Base-by-base conservation (phyloP, 768 basidiomycete genomes). In the Macrolepiota albuminosa region DNA sequence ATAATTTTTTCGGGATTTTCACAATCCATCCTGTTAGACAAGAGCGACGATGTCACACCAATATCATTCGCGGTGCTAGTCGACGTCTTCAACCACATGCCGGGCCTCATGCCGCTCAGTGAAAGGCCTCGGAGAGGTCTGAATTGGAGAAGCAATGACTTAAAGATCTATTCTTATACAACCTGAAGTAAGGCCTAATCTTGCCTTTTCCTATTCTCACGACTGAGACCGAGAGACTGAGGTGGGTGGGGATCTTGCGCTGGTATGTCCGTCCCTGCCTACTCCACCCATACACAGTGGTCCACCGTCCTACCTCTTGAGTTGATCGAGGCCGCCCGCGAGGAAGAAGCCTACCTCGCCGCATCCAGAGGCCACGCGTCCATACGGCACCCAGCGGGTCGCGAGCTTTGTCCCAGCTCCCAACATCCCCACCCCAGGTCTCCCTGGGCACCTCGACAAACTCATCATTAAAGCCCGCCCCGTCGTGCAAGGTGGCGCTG, bases 391-490 rank as follows among this genome's bases (percentile, higher is more conserved):
- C 57, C 54, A 70, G 57, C 21, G 69, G 33, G 72, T 76, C 13
- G 68, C 65, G 39, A 77, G 77, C 3, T 77, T 81, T 66, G 72
- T 78, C 36, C 85, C 88, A 11, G 83, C 87, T 1, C 91, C 93
- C 18, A 85, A 85, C 64, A 89, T 95, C 95, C 2, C 87, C 88
- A 95, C 97, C 2, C 95, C 97, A 1, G 77, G 81, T 1, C 80
- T 98, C 47, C 97, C 97, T 0, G 77, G 95, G 1, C 93, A 98
- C 68, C 77, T 99, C 45, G 95, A 98, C 68, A 95, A 94, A 67
- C 86, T 97, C 52, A 97, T 98, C 59, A 74, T 99, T 61, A 98
- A 98, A 67, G 68, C 80, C 64, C 64, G 73, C 61, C 26, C 64
- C n/a, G n/a, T n/a, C 52, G 54, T 70, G 63, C 40, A 63, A 56